Base-by-base conservation (phyloP, 116 monocot genomes). In the Papilionanthe hybrid region DNA sequence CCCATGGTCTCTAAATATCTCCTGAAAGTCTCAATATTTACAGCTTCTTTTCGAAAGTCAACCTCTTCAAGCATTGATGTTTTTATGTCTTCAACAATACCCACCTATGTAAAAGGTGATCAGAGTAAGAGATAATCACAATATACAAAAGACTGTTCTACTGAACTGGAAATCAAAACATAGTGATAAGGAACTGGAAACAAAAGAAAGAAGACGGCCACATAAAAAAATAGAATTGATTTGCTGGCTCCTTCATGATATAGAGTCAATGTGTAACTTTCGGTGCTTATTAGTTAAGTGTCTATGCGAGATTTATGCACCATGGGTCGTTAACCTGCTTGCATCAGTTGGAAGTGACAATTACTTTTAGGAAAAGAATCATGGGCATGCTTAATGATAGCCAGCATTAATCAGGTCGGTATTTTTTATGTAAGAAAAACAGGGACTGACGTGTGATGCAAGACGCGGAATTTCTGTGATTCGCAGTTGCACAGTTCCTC, bases 61-160 rank as follows among this genome's bases (percentile, higher is more conserved):
- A 94, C 92, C 82, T 96, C 94, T 84, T 96, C 96, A 78, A 96
- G 92, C 94, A 96, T 96, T 81, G 96, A 96, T 88, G 87, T 86
- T 77, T 85, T 92, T 82, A 96, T 94, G 83, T 96, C 96, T 86
- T 83, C 84, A 29, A 96, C 86, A 78, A 96, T 88, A 75, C 83
- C 85, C 69, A 96, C 96, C 96, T 96, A 91, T 53, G 81, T 19
- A 73, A 73, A 44, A 73, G 73, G 4, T 73, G 25, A 73, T 44
- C 18, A 73, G 17, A 71, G 32, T 71, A 37, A 71, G 71, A 71
- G 37, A 37, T 37, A 71, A 71, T 41, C 29, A 71, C 37, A 71
- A 17, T 71, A 41, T 17, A 15, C 17, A 6, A 23, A 71, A 15
- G 71, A 37, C 2, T 67, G 11, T 10, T 71, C 37, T 71, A 65